Base-by-base conservation (phyloP, 176 grass and related monocot genomes). In the Eleusine indica region DNA sequence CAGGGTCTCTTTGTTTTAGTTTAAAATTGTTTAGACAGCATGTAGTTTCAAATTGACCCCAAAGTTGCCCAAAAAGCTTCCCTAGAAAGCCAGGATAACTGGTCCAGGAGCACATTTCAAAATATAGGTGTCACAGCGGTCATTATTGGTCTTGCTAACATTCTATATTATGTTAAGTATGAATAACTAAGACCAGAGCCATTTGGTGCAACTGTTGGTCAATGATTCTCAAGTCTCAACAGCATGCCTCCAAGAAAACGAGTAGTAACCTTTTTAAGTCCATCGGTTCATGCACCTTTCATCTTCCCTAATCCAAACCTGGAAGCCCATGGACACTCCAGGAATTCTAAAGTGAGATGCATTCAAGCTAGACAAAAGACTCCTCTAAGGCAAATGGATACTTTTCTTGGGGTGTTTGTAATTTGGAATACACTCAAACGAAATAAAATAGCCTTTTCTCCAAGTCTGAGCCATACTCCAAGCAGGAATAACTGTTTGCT, bases 31-130 rank as follows among this genome's bases (percentile, higher is more conserved):
- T 15, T 17, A 53, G 17, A 53, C 51, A 53, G 18, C 53, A 57
- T 21, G 17, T 57, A 19, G 53, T 21, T 21, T 57, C 32, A 35
- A 35, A 35, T 35, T 35, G 32, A 35, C 32, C 32, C 32, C 32
- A 35, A 35, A 35, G 32, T 35, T 35, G 32, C 32, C 44, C 22
- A 5, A 6, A 80, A 38, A 69, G 42, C 42, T 80, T 19, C 43
- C 28, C 16, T 44, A 43, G 4, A 71, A 68, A 80, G 66, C 40
- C 42, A 48, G 37, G 44, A 46, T 28, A 62, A 38, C 13, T 69
- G 32, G 9, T 64, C 38, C 64, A 46, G 54, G 63, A 71, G 4
- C n/a, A 14, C 43, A 65, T 87, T 87, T 16, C 39, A 68, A 68
- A 40, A 39, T 22, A 80, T 42, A 29, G 30, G 32, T 68, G 17